Evolutionary conservation across 805 yeast species (phyloP), one percentile per base, ranked within the genome.

Genomic region (Wickerhamiella australiensis): DNA sequence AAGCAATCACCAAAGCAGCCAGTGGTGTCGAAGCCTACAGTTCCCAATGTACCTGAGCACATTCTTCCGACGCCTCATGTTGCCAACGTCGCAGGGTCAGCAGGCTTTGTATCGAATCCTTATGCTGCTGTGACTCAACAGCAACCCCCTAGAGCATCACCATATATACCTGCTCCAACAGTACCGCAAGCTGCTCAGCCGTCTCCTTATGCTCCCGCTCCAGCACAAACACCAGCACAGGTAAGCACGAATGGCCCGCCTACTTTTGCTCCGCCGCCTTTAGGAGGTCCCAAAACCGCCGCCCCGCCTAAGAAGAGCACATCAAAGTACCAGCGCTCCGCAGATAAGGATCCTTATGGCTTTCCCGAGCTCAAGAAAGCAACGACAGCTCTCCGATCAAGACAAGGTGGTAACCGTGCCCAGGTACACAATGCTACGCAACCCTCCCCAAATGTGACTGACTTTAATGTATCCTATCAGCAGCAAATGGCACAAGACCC

Each of bases 1-100:
- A 38, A 27, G 17, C 23, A 27, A 18, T 18, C 40, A 5, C 21
- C 44, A 1, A 15, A 53, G 22, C 56, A 56, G 37, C 51, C 53
- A 17, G 27, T 20, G 3, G 38, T 46, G 15, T 49, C 51, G 26
- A 47, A 51, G 31, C 49, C 57, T 22, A 36, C 49, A n/a, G 18
- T 49, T 25, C 47, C 54, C 9, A 41, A 25, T 18, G 43, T 50
- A 3, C 47, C 42, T 17, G 35, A 21, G 25, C 50, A 42, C n/a
- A 26, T 42, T 21, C 12, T 40, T 36, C 42, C 41, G 15, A 23
- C 40, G 40, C 29, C 44, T 23, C 40, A 27, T 8, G 13, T 27
- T 2, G 29, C 27, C 12, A 4, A 36, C 41, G 18, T 42, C 11
- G 20, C 44, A 13, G 47, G 15, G 26, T 41, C 29, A 42, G 46